Base-by-base conservation (phyloP, 2,329 filamentous ascomycete genomes). In the Aspergillus caelatus region DNA sequence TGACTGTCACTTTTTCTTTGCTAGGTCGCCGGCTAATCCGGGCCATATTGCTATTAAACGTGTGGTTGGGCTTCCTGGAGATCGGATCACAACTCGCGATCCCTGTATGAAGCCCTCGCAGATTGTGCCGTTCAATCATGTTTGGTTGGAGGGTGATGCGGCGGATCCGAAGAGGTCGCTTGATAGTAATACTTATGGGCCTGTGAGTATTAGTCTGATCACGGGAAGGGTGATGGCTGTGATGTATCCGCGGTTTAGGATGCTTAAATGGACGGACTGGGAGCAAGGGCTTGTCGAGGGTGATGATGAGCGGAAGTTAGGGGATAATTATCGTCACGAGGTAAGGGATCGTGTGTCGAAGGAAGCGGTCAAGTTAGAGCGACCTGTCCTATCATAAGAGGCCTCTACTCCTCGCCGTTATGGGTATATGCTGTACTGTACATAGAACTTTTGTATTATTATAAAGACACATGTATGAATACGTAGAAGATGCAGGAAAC, bases 71-170 rank as follows among this genome's bases (percentile, higher is more conserved):
- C 73, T 97, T 4, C 89, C 90, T 58, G 93, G 94, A 11, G 94
- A 98, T 74, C 82, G 87, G 1, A 87, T 98, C 34, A 83, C 81
- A 61, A 91, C 91, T 46, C 84, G 86, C 62, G 77, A 82, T 59
- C 88, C 88, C 21, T 90, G 88, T 73, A 84, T 86, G 81, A 73
- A 71, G 21, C 68, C 68, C 16, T 78, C 83, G 46, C 78, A 81
- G 55, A 84, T 85, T 66, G 86, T 99, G 26, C 94, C 94, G 6
- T 85, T 85, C 66, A 93, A 93, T 21, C 94, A 98, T 80, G 85
- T 98, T 32, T 99, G 95, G 95, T 88, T 99, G 1, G 94, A 98
- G 76, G 95, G 95, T 1, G 95, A 99, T 75, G 93, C 91, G 14
- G 72, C 71, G 32, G 86, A 86, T 71, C 86, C 87, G 70, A 84